Conservation (phyloP, 1,139 yeast genomes). For the Hyphopichia pseudoburtonii region DNA sequence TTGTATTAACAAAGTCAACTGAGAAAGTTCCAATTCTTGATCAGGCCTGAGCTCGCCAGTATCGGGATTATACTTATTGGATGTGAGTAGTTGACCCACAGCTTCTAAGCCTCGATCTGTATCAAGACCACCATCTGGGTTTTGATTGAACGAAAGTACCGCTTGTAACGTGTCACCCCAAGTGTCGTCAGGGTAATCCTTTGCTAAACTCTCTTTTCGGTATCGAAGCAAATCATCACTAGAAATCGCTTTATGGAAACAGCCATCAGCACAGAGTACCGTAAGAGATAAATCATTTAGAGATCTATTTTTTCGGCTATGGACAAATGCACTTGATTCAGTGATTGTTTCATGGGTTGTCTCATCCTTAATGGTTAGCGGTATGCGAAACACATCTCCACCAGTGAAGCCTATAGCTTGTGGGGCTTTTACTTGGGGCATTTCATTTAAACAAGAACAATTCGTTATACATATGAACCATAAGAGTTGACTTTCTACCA, state of each 20-base stretch:
- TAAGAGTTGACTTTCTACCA: no score
- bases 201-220: constrained; percentile 4
- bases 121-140: no score
- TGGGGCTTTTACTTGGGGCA: no score
- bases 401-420: background rate
- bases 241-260: no score
- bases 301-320: no score
- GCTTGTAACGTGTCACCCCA: constrained; percentile 7
- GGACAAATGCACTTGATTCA: background rate
- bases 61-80: constrained; percentile 13
- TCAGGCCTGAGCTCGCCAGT: constrained; percentile 18
- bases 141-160: constrained; percentile 6
- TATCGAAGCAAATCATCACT: no score
- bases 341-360: constrained; percentile 4
- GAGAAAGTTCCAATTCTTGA: constrained; percentile 14
- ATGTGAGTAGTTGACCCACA: constrained; percentile 14
- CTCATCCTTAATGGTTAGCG: constrained; percentile 22
- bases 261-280: no score
- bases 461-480: no score
- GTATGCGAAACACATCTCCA: constrained; percentile 18
- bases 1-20: constrained; percentile 20
- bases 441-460: no score
- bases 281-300: no score
- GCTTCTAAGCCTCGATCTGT: constrained; percentile 7
- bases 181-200: constrained; percentile 5